phyloP scores from a whole-genome alignment of 2,329 filamentous ascomycete genomes.

The Colletotrichum eleusines region DNA sequence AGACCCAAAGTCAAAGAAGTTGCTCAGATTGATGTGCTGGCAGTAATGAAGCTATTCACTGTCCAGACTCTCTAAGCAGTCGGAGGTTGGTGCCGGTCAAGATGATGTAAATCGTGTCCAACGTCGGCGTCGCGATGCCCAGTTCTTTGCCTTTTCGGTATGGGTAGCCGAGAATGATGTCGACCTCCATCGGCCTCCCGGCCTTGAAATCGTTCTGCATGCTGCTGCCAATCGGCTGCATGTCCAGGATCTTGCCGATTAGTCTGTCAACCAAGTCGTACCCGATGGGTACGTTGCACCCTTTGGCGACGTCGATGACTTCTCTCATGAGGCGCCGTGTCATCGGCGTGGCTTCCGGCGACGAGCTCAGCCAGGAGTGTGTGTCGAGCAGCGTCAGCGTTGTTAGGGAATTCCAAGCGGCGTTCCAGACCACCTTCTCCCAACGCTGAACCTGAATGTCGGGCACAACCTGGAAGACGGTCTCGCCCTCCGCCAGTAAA shows the following conservation, averaged over 20 bases:
- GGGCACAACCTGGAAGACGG: slow-evolving; percentile 60
- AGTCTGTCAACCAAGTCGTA: slow-evolving; percentile 61
- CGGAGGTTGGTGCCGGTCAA: slow-evolving; percentile 49
- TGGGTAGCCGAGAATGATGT: slow-evolving; percentile 72
- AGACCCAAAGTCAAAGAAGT: not conserved
- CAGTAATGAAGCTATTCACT: slow-evolving; percentile 2
- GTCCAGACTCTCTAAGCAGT: slow-evolving; percentile 25
- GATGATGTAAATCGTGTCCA: slow-evolving; percentile 56
- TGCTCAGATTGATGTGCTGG: not conserved
- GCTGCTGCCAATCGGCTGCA: slow-evolving; percentile 59
- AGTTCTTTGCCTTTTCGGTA: slow-evolving; percentile 66
- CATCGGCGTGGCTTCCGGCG: slow-evolving; percentile 58
- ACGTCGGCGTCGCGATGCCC: slow-evolving; percentile 65
- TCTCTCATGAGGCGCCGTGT: slow-evolving; percentile 66
- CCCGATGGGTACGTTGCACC: slow-evolving; percentile 61
- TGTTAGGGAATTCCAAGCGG: slow-evolving; percentile 71
- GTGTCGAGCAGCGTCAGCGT: slow-evolving; percentile 67
- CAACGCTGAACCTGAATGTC: slow-evolving; percentile 70
- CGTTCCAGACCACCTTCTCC: slow-evolving; percentile 72
- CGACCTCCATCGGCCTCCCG: slow-evolving; percentile 70
- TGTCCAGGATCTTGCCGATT: slow-evolving; percentile 58
- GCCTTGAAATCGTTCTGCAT: slow-evolving; percentile 71
- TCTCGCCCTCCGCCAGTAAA: slow-evolving; percentile 57
- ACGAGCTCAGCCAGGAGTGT: slow-evolving; percentile 61
- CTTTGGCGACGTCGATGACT: slow-evolving; percentile 67